These are phyloP conservation scores for Amanita thiersii DNA, from an alignment of 768 basidiomycete genomes.

Conservation along the genomic window DNA sequence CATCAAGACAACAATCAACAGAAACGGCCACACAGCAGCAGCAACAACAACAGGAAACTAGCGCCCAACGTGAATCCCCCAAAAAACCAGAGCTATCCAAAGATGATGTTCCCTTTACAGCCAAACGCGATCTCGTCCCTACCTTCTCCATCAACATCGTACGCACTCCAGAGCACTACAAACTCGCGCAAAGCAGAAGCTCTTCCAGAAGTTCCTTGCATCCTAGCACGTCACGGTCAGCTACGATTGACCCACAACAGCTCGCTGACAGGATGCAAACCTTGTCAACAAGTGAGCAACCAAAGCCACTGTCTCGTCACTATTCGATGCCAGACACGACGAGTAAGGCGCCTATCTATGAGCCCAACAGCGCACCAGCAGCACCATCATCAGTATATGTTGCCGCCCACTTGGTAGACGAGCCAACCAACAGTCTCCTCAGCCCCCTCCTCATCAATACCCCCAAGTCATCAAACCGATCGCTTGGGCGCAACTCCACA, in stretches of 20 bases:
- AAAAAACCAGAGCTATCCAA: constrained; percentile 7
- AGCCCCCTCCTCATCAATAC: constrained; percentile 9
- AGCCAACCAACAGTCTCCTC: constrained; percentile 32
- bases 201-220: constrained; percentile 13
- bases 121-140: constrained; percentile 44
- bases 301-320: constrained; percentile 1
- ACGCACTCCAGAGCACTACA: constrained; percentile 60
- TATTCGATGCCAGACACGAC: background rate
- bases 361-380: background rate
- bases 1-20: constrained; percentile 1
- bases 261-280: constrained; percentile 20
- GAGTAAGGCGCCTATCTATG: background rate
- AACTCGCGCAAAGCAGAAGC: constrained; percentile 15
- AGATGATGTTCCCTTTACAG: constrained; percentile 32
- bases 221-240: constrained; percentile 11
- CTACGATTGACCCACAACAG: constrained; percentile 19
- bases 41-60: constrained; percentile 6
- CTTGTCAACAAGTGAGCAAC: constrained; percentile 13
- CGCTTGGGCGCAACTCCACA: constrained; percentile 22
- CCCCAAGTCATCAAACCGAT: constrained; percentile 6
- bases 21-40: background rate
- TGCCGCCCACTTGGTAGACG: constrained; percentile 29
- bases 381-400: constrained; percentile 11
- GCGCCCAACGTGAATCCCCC: background rate
- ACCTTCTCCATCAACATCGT: constrained; percentile 67